Evolutionary conservation across 1,139 yeast species (phyloP), one percentile per base, ranked within the genome.

Genomic region (Sugiyamaella paludigena): DNA sequence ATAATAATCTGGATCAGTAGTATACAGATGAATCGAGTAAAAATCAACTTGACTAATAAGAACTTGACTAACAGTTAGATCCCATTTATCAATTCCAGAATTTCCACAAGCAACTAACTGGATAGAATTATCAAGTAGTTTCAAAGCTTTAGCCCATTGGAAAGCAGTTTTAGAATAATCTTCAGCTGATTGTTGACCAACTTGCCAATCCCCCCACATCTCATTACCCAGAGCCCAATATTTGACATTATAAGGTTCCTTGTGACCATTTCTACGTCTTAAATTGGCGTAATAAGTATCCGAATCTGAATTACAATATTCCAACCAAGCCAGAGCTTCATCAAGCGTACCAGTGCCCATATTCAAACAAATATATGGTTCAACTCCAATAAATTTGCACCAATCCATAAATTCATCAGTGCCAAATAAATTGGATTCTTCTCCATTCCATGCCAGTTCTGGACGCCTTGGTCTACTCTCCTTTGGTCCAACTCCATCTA

Each of bases 161-260:
- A 49, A 54, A 0, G 71, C 71, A 40, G 52, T 63, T 47, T 61
- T 63, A 37, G 62, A 49, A 48, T 67, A 67, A 36, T 68, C 68
- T 47, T 64, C 68, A 32, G 58, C 58, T 12, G 56, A 53, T 62
- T 63, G 58, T 49, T 67, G 70, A 7, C 70, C 71, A 24, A 67
- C 70, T 53, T 68, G 71, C 71, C 71, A 67, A 9, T 59, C 62
- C 9, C 71, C 71, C 69, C 69, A 68, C 32, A 68, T 67, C 53
- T 67, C 71, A 50, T 67, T 67, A 7, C 71, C 71, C 16, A 67
- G 58, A 7, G 68, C 67, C 71, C 71, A 68, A 50, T 68, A 67
- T 53, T 67, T 67, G 41, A 67, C 70, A 39, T 63, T 62, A 43
- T 65, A 68, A 7, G 71, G 71, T 49, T 66, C 62, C 15, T 59